phyloP scores from a whole-genome alignment of 495 filamentous ascomycete species.

The Articulospora tetracladia region DNA sequence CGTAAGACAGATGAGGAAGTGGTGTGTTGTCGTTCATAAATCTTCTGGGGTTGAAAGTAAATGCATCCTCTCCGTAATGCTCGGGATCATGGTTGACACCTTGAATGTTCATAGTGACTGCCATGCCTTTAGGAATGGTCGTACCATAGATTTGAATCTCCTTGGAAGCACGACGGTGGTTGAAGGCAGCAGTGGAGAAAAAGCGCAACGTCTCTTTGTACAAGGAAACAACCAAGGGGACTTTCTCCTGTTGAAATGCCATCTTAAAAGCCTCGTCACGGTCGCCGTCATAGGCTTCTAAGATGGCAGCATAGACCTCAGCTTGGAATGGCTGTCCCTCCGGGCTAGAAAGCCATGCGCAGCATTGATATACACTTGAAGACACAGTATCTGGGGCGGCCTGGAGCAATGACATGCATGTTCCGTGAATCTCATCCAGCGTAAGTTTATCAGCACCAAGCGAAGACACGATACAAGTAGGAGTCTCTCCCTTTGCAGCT shows the following conservation, averaged over 20 bases:
- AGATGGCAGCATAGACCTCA: conserved; percentile 3
- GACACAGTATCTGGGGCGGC: background rate
- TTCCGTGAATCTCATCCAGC: background rate
- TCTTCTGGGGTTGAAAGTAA: background rate
- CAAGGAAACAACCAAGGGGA: background rate
- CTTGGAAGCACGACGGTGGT: background rate
- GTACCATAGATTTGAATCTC: conserved; percentile 1
- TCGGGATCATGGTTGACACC: background rate
- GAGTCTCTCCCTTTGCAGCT: background rate
- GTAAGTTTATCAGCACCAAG: conserved; percentile 2
- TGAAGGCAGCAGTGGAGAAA: background rate
- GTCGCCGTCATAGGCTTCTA: conserved; percentile 1
- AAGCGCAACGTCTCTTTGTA: conserved; percentile 8
- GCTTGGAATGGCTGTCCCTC: conserved; percentile 2
- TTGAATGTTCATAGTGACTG: conserved; percentile 4
- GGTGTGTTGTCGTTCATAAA: background rate
- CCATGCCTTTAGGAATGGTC: conserved; percentile 2
- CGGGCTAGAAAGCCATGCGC: conserved; percentile 6
- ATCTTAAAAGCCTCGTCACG: conserved; percentile 9
- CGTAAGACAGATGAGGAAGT: background rate
- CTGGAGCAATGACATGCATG: background rate
- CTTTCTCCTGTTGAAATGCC: conserved; percentile 4
- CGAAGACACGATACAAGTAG: conserved; percentile 1
- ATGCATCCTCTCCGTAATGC: conserved; percentile 1
- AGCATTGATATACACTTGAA: background rate